These are phyloP conservation scores for Auricularia sp. DNA, from an alignment of 768 basidiomycete species.

Conservation along the genomic window DNA sequence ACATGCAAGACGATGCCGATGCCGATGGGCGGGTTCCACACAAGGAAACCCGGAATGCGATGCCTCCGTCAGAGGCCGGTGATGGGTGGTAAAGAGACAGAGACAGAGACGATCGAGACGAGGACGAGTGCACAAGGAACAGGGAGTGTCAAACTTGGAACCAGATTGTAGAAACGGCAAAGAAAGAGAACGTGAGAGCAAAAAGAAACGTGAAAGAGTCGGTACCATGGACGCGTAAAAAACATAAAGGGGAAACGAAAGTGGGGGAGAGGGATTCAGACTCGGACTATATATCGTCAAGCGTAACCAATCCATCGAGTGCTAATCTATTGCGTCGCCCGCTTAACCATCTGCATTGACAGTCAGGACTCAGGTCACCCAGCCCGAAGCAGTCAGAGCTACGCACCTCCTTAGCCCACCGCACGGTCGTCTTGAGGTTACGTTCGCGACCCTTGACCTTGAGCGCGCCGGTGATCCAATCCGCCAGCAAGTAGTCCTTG, in stretches of 20 bases:
- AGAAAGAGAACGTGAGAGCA: background rate
- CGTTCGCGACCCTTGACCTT: constrained; percentile 58
- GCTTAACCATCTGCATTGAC: constrained; percentile 57
- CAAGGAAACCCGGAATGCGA: background rate
- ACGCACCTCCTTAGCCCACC: constrained; percentile 85
- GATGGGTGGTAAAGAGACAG: constrained; percentile 16
- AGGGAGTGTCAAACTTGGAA: background rate
- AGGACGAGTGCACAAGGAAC: constrained; percentile 19
- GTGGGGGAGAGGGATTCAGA: constrained; percentile 4
- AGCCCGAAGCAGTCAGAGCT: background rate
- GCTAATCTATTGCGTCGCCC: constrained; percentile 55
- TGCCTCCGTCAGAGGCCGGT: background rate
- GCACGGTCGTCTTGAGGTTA: constrained; percentile 81
- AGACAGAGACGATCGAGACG: constrained; percentile 36
- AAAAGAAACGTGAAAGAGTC: too few relatives aligned
- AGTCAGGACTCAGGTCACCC: background rate
- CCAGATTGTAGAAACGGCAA: constrained; percentile 10
- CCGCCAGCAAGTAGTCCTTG: constrained; percentile 64
- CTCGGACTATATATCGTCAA: background rate
- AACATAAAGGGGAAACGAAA: constrained; percentile 1
- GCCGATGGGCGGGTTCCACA: background rate
- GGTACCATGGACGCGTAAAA: background rate
- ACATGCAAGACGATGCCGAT: background rate
- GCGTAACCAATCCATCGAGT: background rate
- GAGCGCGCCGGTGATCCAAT: constrained; percentile 70